Evolutionary conservation across 1,284 basidiomycete species (phyloP).

Genomic region (Tremellales sp.): DNA sequence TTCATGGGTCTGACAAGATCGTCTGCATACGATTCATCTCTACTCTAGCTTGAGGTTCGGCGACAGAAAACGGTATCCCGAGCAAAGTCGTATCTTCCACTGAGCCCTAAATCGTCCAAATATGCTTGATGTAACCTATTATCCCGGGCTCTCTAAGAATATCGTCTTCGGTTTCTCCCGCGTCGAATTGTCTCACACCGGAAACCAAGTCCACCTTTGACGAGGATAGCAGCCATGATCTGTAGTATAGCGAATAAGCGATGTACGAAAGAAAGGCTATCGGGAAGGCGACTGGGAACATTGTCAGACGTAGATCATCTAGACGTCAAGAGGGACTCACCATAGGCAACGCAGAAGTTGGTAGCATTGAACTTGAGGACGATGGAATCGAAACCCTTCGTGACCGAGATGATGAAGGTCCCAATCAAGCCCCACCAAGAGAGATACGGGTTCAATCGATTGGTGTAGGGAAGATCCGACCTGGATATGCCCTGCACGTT

Average conservation of each 20-base stretch:
- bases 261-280: slow-evolving; percentile 8
- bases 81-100: too few species aligned
- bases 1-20: too few species aligned
- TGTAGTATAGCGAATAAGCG: slow-evolving; percentile 7
- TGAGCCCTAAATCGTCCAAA: slow-evolving; percentile 3
- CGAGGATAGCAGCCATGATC: slow-evolving; percentile 1
- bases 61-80: too few species aligned
- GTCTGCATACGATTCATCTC: too few species aligned
- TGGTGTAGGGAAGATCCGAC: slow-evolving; percentile 4
- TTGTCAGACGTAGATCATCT: not conserved
- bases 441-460: slow-evolving; percentile 5
- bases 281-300: slow-evolving; percentile 7
- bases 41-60: too few species aligned
- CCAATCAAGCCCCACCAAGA: slow-evolving; percentile 10
- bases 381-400: slow-evolving; percentile 14
- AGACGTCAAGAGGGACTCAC: not conserved
- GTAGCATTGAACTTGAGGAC: slow-evolving; percentile 6
- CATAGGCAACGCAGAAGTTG: slow-evolving; percentile 8
- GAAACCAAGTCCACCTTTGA: slow-evolving; percentile 6
- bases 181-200: slow-evolving; percentile 6
- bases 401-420: slow-evolving; percentile 9
- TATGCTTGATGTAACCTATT: slow-evolving; percentile 10
- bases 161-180: slow-evolving; percentile 5
- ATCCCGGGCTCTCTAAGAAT: slow-evolving; percentile 3
- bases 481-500: slow-evolving; percentile 8